These are phyloP conservation scores for Mallotus repandus DNA, from an alignment of 441 rosid species.

Conservation along the genomic window DNA sequence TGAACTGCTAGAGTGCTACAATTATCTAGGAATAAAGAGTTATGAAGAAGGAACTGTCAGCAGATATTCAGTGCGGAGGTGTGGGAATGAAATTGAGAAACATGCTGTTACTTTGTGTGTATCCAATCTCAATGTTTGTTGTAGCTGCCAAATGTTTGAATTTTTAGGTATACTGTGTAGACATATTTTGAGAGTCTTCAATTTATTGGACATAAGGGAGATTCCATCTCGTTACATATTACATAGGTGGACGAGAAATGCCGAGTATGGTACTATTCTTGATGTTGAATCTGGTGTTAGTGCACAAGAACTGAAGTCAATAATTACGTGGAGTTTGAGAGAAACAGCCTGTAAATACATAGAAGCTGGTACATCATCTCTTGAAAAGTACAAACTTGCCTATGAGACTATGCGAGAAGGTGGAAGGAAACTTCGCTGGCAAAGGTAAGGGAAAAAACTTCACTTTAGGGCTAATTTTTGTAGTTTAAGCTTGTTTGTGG, in stretches of 20 bases:
- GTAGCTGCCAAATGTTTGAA: conserved; percentile 91
- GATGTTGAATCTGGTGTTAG: conserved; percentile 55
- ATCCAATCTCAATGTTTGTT: conserved; percentile 55
- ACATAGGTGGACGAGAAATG: conserved; percentile 80
- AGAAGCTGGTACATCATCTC: conserved; percentile 62
- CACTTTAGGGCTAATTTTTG: conserved; percentile 34
- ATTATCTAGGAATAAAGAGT: conserved; percentile 57
- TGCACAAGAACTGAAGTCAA: conserved; percentile 55
- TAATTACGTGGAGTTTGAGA: conserved; percentile 77
- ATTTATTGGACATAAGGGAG: conserved; percentile 61
- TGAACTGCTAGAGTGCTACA: conserved; percentile 66
- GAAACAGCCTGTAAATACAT: conserved; percentile 77
- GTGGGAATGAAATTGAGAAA: conserved; percentile 70
- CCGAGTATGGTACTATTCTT: conserved; percentile 50
- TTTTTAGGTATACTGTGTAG: conserved; percentile 78
- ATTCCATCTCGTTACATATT: conserved; percentile 68
- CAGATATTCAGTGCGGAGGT: conserved; percentile 58
- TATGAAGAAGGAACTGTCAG: conserved; percentile 69
- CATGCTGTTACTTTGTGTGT: conserved; percentile 63
- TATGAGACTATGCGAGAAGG: conserved; percentile 78
- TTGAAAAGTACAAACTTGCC: conserved; percentile 73
- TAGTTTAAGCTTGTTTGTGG: conserved; percentile 17
- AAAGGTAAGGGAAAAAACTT: conserved; percentile 55
- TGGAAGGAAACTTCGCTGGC: conserved; percentile 67
- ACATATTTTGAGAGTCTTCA: conserved; percentile 68